These are phyloP conservation scores for Metarhizium humberi DNA, from an alignment of 2,329 filamentous ascomycete species.

Conservation along the genomic window DNA sequence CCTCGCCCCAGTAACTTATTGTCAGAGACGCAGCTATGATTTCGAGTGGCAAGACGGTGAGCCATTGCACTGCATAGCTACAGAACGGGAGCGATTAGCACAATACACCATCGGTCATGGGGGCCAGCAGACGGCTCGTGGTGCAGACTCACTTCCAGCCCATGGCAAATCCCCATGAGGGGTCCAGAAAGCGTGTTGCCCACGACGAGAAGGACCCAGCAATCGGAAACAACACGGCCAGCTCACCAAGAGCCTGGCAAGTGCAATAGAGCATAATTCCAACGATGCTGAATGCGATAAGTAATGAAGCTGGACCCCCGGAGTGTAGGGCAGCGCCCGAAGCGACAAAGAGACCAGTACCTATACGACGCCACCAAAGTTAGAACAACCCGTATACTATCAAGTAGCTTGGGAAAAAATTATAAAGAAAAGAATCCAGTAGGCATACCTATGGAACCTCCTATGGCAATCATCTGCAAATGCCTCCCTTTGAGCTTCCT, in stretches of 20 bases:
- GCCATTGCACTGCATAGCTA: constrained; percentile 81
- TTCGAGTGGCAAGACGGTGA: constrained; percentile 73
- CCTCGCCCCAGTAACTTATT: constrained; percentile 66
- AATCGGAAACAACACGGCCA: constrained; percentile 84
- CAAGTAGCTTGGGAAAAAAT: background rate
- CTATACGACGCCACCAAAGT: constrained; percentile 1
- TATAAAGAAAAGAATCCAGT: background rate
- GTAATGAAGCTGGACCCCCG: constrained; percentile 68
- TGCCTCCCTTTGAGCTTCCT: constrained; percentile 75
- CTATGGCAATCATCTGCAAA: constrained; percentile 96
- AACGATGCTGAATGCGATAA: constrained; percentile 71
- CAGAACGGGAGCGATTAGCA: constrained; percentile 2
- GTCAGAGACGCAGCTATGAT: constrained; percentile 82
- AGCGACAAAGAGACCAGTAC: constrained; percentile 76
- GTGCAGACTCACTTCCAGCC: constrained; percentile 66
- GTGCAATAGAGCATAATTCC: constrained; percentile 87
- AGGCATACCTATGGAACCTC: constrained; percentile 70
- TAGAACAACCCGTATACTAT: background rate
- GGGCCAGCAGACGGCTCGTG: too few species aligned
- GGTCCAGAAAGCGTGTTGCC: constrained; percentile 85
- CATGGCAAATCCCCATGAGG: constrained; percentile 92
- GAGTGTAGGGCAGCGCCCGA: constrained; percentile 61
- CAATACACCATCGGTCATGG: too few species aligned
- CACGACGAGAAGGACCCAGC: constrained; percentile 88
- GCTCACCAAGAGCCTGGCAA: constrained; percentile 82